Evolutionary conservation across 805 yeast species (phyloP), one percentile per base, ranked within the genome.

Genomic region (Candida khao-thaluensis): DNA sequence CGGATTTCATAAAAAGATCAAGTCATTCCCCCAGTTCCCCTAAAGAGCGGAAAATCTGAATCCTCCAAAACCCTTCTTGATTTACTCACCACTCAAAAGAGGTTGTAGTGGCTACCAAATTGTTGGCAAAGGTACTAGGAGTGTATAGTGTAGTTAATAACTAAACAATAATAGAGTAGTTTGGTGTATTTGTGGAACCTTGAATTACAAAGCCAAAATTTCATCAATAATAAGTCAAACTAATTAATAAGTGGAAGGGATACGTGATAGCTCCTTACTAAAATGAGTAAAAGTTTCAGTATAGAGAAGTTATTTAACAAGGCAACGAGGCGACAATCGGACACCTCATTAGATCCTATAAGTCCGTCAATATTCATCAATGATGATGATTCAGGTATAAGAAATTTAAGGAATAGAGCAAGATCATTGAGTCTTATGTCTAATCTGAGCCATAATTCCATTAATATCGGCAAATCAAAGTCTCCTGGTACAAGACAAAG

Each of bases 301-400:
- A 25, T 48, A 8, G 52, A 46, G 12, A 44, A 42, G 37, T 20
- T 48, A 14, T 28, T 46, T 8, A 29, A 43, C 16, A 45, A 46
- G 30, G 48, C 44, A 16, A 44, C 38, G n/a, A 42, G 52, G 47
- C 44, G 52, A 40, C 47, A 49, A 18, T 41, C 47, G 15, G 52
- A 48, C 6, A 41, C 52, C 4, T 42, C 47, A 9, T 15, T 38
- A 5, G 50, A 46, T 30, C 36, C 36, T 2, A 14, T 18, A n/a
- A 9, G 32, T 3, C 40, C 41, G 3, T 12, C 42, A 3, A 33
- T 40, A 26, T 14, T 32, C 10, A 30, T 43, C 6, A 34, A 27
- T 12, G 36, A 30, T 9, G 33, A 31, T 12, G 41, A 40, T 16
- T 15, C 34, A 12, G 29, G 29, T 11, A 30, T 30, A 3, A 29